A percentile compares a stretch with the other conserved stretches of the same genome.
These are phyloP conservation scores for Vavraia culicis DNA, from an alignment of 371 early-diverging fungal species.

Conservation along the genomic window DNA sequence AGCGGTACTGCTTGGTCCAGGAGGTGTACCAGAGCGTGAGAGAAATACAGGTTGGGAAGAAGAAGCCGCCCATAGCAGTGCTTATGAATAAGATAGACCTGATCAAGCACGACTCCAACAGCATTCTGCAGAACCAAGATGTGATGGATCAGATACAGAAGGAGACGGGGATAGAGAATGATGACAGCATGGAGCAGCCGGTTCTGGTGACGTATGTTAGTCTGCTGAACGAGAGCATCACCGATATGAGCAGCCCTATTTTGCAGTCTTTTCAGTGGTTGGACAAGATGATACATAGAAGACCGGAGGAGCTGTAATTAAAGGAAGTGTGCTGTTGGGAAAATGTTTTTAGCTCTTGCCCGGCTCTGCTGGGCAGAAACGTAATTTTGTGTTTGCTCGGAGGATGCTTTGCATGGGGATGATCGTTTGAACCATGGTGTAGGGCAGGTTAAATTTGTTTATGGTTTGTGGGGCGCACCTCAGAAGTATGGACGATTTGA, in stretches of 20 bases:
- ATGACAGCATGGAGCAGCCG: constrained; percentile 30
- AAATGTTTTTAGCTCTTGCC: too few species aligned
- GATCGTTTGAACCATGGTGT: too few species aligned
- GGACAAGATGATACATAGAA: constrained; percentile 15
- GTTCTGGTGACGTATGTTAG: constrained; percentile 34
- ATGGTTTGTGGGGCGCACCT: too few species aligned
- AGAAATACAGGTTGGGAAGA: constrained; percentile 5
- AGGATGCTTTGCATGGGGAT: too few species aligned
- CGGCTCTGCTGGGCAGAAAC: too few species aligned
- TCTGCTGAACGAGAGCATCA: constrained; percentile 34
- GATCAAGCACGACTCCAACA: constrained; percentile 16
- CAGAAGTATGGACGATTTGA: too few species aligned
- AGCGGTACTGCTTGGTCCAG: constrained; percentile 36
- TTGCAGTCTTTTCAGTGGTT: constrained; percentile 37
- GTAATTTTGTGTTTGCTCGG: too few species aligned
- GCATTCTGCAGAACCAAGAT: constrained; percentile 21
- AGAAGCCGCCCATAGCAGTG: constrained; percentile 39
- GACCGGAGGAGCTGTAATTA: too few species aligned
- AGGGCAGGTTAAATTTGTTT: too few species aligned
- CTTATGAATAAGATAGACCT: constrained; percentile 45
- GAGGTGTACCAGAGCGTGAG: constrained; percentile 36
- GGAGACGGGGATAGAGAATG: constrained; percentile 27
- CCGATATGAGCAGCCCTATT: constrained; percentile 20
- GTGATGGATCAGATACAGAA: constrained; percentile 22
- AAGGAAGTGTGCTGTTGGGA: too few species aligned